Evolutionary conservation across 225 moss, liverwort and hornwort species (phyloP), one percentile per base, ranked within the genome.

Genomic region (Ulota crispa): DNA sequence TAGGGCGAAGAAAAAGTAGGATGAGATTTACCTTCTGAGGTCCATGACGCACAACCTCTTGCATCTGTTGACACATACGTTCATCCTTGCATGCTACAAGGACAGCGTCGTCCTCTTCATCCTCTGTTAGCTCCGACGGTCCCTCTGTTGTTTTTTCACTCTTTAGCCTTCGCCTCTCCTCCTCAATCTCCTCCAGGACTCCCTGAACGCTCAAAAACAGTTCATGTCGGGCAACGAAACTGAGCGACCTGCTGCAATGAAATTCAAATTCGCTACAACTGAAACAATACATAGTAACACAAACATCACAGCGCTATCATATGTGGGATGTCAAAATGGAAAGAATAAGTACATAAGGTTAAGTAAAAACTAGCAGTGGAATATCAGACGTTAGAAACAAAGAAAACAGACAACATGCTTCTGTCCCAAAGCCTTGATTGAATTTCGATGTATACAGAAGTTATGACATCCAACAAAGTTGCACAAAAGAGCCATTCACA

Each of bases 51-150:
- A 96, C 84, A 79, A 90, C 88, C 59, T 94, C 96, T 79, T 95
- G 93, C 43, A 99, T 88, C 84, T 99, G 99, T 60, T 93, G 64
- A 85, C 99, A 99, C 85, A 94, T 99, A 57, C 99, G 94, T 82
- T 99, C 99, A 85, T 96, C 99, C 85, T 93, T 99, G 73, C 94
- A 96, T 55, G 96, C 94, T 76, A 96, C 92, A 32, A 99, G 84
- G 54, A 99, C 96, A 75, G 92, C 82, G 64, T 89, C 92, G 76
- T 91, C 89, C 42, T 88, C 93, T 87, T 92, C 91, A 42, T 89
- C 90, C 83, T 80, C 89, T 23, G 84, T 82, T 78, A 91, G 81
- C 83, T 93, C 84, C 75, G 89, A 93, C 10, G 74, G 82, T 57
- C 83, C 86, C 47, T 82, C 91, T 67, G 31, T 57, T 72, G 23